Percentiles rank a stretch among this genome's conserved stretches.
Conservation (phyloP, 164 flowering plant species). For the Vitis cinerea region DNA sequence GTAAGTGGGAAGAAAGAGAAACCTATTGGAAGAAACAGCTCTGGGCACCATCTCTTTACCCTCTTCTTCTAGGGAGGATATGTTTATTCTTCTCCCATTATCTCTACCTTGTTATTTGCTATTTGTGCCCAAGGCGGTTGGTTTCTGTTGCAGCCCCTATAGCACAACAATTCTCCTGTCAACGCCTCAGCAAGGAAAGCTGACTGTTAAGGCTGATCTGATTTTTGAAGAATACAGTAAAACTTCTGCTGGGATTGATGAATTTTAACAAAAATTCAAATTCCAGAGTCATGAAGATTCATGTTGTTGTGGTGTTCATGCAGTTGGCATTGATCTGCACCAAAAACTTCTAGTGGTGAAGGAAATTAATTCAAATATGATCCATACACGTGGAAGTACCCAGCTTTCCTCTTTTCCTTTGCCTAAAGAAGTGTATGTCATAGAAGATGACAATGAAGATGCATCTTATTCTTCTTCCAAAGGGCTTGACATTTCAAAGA, state of each 20-base stretch:
- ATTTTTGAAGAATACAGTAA: conserved; percentile 87
- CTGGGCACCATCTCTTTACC: neutral
- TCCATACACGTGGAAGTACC: conserved; percentile 19
- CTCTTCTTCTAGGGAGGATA: neutral
- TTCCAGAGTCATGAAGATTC: neutral
- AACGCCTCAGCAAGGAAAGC: conserved; percentile 60
- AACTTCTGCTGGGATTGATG: conserved; percentile 6
- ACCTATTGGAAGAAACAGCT: neutral
- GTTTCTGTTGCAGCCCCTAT: conserved; percentile 72
- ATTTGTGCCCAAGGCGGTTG: conserved; percentile 7
- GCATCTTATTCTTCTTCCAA: conserved; percentile 23
- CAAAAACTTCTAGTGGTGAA: conserved; percentile 41
- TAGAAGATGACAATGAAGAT: conserved; percentile 45
- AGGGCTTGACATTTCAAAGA: conserved; percentile 15
- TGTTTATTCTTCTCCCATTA: neutral
- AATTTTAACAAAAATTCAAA: neutral
- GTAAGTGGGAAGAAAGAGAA: neutral
- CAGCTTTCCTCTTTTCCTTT: conserved; percentile 26
- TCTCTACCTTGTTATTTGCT: neutral
- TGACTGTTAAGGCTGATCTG: conserved; percentile 72
- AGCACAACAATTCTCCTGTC: conserved; percentile 50
- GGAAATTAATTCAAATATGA: conserved; percentile 27
- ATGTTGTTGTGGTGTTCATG: conserved; percentile 24
- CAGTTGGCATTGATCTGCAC: conserved; percentile 91
- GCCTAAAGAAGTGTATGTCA: conserved; percentile 40